Evolutionary conservation across 192 early-diverging fungal genomes (phyloP).

Genomic region (Chytriomyces sp.): DNA sequence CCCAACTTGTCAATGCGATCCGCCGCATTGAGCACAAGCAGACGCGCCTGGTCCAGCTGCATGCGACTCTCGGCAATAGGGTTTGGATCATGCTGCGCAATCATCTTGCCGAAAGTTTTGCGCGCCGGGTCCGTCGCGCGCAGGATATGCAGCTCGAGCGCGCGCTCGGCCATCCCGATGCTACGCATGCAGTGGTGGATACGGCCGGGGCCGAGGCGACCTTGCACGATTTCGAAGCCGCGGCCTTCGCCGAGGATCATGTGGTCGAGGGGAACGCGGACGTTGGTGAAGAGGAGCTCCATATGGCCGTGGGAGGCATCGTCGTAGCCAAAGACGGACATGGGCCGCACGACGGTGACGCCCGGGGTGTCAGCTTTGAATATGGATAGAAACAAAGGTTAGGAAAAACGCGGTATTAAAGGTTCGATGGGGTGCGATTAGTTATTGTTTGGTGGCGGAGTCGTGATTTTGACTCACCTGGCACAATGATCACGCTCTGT

Average conservation of each 20-base stretch:
- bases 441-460: neutral
- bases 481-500: slow-evolving; percentile 89
- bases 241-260: slow-evolving; percentile 94
- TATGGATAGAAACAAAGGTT: too few relatives aligned
- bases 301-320: slow-evolving; percentile 97
- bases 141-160: slow-evolving; percentile 79
- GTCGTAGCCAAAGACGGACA: slow-evolving; percentile 92
- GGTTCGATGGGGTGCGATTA: neutral
- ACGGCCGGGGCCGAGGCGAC: slow-evolving; percentile 88
- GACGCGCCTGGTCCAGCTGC: slow-evolving; percentile 86
- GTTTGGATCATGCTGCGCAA: slow-evolving; percentile 83
- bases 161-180: slow-evolving; percentile 92
- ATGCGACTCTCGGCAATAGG: slow-evolving; percentile 86
- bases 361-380: slow-evolving; percentile 71
- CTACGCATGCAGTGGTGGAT: slow-evolving; percentile 99
- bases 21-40: slow-evolving; percentile 93
- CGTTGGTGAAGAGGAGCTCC: slow-evolving; percentile 89
- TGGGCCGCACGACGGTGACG: slow-evolving; percentile 78
- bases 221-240: slow-evolving; percentile 98
- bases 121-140: slow-evolving; percentile 79
- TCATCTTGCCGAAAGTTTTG: slow-evolving; percentile 83
- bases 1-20: slow-evolving; percentile 85
- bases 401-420: neutral
- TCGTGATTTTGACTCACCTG: slow-evolving; percentile 31
- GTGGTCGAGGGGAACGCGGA: slow-evolving; percentile 82